These are phyloP conservation scores for Emiliania huxleyi DNA, from an alignment of 78 protist species.

Conservation along the genomic window DNA sequence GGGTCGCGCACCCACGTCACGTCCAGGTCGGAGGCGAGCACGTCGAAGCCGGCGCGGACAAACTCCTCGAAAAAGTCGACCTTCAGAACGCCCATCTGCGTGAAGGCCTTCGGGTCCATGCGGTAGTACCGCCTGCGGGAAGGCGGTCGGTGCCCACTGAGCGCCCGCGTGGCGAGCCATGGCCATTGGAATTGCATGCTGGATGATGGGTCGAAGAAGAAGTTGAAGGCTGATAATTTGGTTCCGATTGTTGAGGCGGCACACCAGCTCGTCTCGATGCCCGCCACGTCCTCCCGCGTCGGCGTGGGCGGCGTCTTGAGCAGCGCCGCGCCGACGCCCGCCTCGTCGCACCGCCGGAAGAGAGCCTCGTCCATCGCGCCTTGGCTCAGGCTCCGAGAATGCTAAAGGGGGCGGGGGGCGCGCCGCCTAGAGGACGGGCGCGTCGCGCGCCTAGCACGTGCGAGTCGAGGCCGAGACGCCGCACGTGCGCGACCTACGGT, in stretches of 20 bases:
- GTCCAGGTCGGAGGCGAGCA: neutral
- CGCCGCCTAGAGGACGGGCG: too few relatives aligned
- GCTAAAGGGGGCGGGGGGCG: too few relatives aligned
- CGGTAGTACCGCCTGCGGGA: too few relatives aligned
- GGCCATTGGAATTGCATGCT: too few relatives aligned
- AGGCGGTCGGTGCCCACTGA: too few relatives aligned
- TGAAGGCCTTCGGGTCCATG: neutral
- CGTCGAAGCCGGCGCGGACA: neutral
- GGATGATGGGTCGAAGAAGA: too few relatives aligned
- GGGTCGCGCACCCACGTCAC: neutral
- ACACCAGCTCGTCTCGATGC: neutral
- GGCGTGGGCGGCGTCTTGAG: neutral
- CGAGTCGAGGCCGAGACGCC: too few relatives aligned
- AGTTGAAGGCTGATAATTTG: too few relatives aligned
- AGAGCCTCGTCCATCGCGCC: neutral
- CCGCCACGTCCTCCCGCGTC: neutral
- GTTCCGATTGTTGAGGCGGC: too few relatives aligned
- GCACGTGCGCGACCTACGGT: too few relatives aligned
- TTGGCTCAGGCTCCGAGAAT: neutral
- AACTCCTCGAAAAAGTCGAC: neutral
- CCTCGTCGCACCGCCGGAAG: neutral
- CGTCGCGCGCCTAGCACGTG: too few relatives aligned
- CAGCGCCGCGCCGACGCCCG: neutral
- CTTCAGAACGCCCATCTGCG: neutral
- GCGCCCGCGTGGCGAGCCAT: too few relatives aligned